A percentile compares a stretch with the other conserved stretches of the same genome.
Evolutionary conservation across 208 protist species (phyloP).

Genomic region (Trypanosoma mega): DNA sequence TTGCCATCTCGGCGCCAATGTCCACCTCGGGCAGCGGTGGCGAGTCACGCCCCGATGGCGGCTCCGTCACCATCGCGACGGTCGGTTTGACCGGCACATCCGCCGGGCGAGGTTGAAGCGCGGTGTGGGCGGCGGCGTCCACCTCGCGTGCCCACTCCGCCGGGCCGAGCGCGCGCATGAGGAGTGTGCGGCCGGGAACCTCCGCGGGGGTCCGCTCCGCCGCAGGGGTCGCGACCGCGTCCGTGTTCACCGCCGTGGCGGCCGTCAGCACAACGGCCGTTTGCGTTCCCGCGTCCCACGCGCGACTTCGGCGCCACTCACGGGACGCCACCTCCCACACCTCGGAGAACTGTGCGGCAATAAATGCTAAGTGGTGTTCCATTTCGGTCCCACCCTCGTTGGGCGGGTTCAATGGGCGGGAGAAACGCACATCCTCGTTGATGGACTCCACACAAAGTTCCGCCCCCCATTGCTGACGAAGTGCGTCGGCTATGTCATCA

Average conservation of each 20-base stretch:
- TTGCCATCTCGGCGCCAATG: background rate
- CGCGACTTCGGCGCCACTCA: conserved; percentile 1
- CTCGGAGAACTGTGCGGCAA: conserved; percentile 25
- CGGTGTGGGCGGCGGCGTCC: background rate
- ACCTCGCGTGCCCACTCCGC: conserved; percentile 28
- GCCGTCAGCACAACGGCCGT: conserved; percentile 20
- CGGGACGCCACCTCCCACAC: conserved; percentile 18
- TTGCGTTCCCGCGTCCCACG: conserved; percentile 21
- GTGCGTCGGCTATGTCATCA: conserved; percentile 6
- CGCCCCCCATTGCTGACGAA: conserved; percentile 23
- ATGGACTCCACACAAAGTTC: conserved; percentile 12
- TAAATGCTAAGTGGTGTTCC: conserved; percentile 21
- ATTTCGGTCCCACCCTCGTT: conserved; percentile 16
- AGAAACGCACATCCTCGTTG: conserved; percentile 14
- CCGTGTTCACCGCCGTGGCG: conserved; percentile 19
- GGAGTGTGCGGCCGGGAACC: background rate
- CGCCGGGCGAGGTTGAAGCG: background rate
- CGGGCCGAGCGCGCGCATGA: conserved; percentile 27
- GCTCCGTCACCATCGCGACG: too few species aligned
- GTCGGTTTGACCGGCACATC: too few species aligned
- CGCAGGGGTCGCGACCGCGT: background rate
- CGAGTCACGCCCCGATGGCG: background rate
- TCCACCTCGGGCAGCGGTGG: background rate
- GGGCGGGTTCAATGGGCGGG: background rate
- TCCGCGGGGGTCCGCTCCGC: background rate